These are phyloP conservation scores for Rhizopus delemar DNA, from an alignment of 371 early-diverging fungal genomes.

Conservation along the genomic window DNA sequence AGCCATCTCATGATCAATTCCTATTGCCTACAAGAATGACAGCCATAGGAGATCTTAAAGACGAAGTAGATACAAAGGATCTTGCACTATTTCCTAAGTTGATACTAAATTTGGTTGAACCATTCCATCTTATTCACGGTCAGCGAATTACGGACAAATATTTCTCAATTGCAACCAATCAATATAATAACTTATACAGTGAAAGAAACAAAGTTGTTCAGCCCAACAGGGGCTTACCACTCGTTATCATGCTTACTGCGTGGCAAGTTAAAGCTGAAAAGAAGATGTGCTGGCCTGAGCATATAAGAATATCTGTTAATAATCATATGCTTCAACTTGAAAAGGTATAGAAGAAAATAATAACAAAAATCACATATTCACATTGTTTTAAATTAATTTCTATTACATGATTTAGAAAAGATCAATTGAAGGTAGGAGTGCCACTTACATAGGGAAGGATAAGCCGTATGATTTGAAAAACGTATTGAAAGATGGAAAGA, in stretches of 20 bases:
- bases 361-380: too few species aligned
- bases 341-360: conserved; percentile 22
- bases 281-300: conserved; percentile 45
- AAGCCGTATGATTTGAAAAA: conserved; percentile 29
- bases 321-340: conserved; percentile 8
- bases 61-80: background rate
- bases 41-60: background rate
- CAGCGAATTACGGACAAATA: background rate
- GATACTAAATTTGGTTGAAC: background rate
- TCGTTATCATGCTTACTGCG: conserved; percentile 25
- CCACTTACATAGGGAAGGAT: conserved; percentile 36
- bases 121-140: background rate
- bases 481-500: conserved; percentile 21
- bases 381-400: background rate
- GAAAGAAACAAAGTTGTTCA: background rate
- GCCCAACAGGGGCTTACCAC: conserved; percentile 13
- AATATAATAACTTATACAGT: background rate
- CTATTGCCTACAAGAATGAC: background rate
- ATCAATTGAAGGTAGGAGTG: conserved; percentile 10
- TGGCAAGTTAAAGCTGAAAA: conserved; percentile 21
- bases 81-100: background rate
- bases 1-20: background rate
- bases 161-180: background rate
- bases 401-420: conserved; percentile 6
- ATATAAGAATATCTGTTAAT: conserved; percentile 21